Evolutionary conservation across 83 land plant genomes (phyloP), one percentile per base, ranked within the genome.

Genomic region (Picea abies): DNA sequence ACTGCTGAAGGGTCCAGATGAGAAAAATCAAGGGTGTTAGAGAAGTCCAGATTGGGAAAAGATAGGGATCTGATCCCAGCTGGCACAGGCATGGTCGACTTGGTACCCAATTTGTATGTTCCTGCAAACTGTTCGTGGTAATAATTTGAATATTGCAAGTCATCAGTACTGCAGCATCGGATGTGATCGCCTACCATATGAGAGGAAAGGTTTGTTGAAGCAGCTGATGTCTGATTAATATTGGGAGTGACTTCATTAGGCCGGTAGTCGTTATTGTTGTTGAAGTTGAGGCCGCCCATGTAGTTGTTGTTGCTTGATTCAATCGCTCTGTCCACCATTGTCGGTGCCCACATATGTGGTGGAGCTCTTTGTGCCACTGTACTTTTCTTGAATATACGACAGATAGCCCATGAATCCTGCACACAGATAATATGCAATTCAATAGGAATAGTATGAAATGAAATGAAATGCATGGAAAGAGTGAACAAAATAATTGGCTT

Each of bases 391-490:
- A 93, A 93, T 39, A 93, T 91, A 63, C 91, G 86, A 66, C 95
- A 93, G 22, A 93, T 90, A 60, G 95, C 93, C 95, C 95, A 93
- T 66, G 92, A 82, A 60, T 93, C 95, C 95, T 93, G 90, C 32
- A 29, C 29, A 83, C 41, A 71, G 3, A 69, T 25, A 62, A 56
- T 37, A 12, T 29, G 29, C 56, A 83, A 25, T 15, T 68, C 22
- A 60, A 41, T 17, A 76, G 64, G 15, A 52, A 11, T 52, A 52
- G 3, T 52, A 52, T 52, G 3, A 52, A 52, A 52, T 52, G 58
- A 52, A 52, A 52, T 12, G 15, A 52, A 52, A 11, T 52, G 58
- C 14, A 52, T 10, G 12, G 56, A 52, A 49, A 52, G 12, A 52
- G 56, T 52, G 11, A 8, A 9, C 2, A 8, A 49, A 49, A 47